Conservation (phyloP, 2,329 filamentous ascomycete genomes). For the Ascochyta clinopodiicola region DNA sequence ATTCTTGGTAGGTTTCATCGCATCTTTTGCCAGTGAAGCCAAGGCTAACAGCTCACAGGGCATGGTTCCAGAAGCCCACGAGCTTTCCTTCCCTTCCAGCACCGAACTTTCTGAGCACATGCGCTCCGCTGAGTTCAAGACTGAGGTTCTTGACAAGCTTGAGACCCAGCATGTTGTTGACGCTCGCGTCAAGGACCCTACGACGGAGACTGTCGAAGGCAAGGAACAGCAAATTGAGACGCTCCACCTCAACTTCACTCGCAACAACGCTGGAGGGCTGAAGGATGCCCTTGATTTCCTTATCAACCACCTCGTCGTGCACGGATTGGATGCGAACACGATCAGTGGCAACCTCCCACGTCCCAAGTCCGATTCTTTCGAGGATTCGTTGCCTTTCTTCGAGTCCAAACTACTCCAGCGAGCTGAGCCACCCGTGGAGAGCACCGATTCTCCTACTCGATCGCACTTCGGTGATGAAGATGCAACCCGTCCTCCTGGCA, state of each 20-base stretch:
- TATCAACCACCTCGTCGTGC: conserved; percentile 81
- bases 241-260: conserved; percentile 72
- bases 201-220: conserved; percentile 49
- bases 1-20: conserved; percentile 68
- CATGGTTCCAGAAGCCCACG: conserved; percentile 97
- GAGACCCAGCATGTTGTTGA: conserved; percentile 93
- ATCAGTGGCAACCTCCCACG: conserved; percentile 95
- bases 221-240: conserved; percentile 54
- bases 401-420: conserved; percentile 96
- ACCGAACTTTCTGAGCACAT: conserved; percentile 81
- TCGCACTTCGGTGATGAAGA: conserved; percentile 85
- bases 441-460: conserved; percentile 88
- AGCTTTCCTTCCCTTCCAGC: conserved; percentile 81
- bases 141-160: conserved; percentile 81
- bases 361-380: conserved; percentile 98
- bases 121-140: conserved; percentile 78
- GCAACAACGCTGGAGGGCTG: conserved; percentile 94
- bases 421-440: conserved; percentile 75
- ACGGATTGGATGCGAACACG: conserved; percentile 81
- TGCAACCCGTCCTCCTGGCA: conserved; percentile 61
- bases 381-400: conserved; percentile 95
- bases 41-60: conserved; percentile 62
- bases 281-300: conserved; percentile 97
- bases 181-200: conserved; percentile 69
- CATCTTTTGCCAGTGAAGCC: neutral